Base-by-base conservation (phyloP, 768 basidiomycete genomes). In the Leccinum obscurum region DNA sequence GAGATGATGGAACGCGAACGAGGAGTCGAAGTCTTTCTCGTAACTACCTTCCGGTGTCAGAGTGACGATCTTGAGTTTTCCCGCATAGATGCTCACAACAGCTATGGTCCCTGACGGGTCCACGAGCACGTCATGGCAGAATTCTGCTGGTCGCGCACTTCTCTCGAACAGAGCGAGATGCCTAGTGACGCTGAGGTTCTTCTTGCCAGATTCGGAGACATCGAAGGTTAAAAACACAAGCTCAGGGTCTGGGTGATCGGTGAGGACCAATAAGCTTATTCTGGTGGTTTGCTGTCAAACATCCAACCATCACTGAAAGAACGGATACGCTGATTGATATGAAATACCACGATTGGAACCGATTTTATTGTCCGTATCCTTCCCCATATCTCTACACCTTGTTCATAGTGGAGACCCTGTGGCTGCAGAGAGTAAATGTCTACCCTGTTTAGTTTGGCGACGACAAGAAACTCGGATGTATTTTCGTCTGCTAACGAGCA, bases 161-260 rank as follows among this genome's bases (percentile, higher is more conserved):
- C 80, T 80, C 54, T 92, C 87, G 58, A 78, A 77, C 28, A 94
- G 74, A 17, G 83, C 74, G 6, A 89, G 67, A 35, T 78, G 75
- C 53, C 81, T 81, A 20, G 75, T 80, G 13, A 73, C 67, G 3
- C 64, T 69, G 15, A 90, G 72, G 8, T 58, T 56, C 26, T 54
- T 63, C 34, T 70, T 70, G 20, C 75, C 76, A 46, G 60, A 68
- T 13, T 72, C 67, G 35, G 77, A 69, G 39, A 78, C 76, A 3
- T 71, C 70, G 67, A 86, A 89, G 3, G 76, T 69, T 44, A 93
- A 76, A 63, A 92, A 78, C 37, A 92, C 72, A 13, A 93, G 78
- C 61, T 86, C 85, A 9, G 91, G 88, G 35, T 89, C 84, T 1
- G 91, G 90, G 65, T 92, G 90, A 60, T 89, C 89, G 0, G 88